phyloP scores from a whole-genome alignment of 2,329 filamentous ascomycete species.

The Alternaria dauci region DNA sequence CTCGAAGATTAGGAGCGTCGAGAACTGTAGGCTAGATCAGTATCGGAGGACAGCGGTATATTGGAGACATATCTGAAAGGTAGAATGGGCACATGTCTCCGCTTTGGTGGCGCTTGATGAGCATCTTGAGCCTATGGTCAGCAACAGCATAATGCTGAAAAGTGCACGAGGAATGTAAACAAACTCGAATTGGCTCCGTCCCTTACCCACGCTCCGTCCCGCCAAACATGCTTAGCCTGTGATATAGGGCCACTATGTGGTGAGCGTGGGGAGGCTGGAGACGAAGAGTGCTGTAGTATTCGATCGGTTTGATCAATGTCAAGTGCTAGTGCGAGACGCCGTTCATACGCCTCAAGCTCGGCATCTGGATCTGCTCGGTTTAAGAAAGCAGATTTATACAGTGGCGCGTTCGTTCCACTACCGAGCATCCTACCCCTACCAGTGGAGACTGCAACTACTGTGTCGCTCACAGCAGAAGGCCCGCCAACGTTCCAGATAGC shows the following conservation, averaged over 20 bases:
- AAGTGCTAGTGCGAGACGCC: conserved; percentile 79
- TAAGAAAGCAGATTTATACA: conserved; percentile 66
- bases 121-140: conserved; percentile 28
- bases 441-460: conserved; percentile 62
- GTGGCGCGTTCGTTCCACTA: conserved; percentile 75
- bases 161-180: conserved; percentile 26
- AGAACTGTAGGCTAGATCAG: conserved; percentile 70
- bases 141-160: neutral
- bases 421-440: conserved; percentile 71
- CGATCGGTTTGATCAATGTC: conserved; percentile 75
- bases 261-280: conserved; percentile 14
- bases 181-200: conserved; percentile 44
- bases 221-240: conserved; percentile 48
- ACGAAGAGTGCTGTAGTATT: conserved; percentile 61
- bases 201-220: conserved; percentile 53
- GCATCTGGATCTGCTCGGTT: conserved; percentile 62
- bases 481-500: conserved; percentile 82
- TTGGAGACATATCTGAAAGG: conserved; percentile 74
- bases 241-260: conserved; percentile 6
- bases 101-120: conserved; percentile 37
- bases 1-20: conserved; percentile 85
- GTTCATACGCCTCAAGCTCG: conserved; percentile 73
- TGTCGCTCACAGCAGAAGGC: conserved; percentile 64
- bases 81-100: conserved; percentile 67
- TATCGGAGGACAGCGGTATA: conserved; percentile 1